Evolutionary conservation across 148 eudicot species (phyloP), one percentile per base, ranked within the genome.

Genomic region (Salicornia ramosissima): DNA sequence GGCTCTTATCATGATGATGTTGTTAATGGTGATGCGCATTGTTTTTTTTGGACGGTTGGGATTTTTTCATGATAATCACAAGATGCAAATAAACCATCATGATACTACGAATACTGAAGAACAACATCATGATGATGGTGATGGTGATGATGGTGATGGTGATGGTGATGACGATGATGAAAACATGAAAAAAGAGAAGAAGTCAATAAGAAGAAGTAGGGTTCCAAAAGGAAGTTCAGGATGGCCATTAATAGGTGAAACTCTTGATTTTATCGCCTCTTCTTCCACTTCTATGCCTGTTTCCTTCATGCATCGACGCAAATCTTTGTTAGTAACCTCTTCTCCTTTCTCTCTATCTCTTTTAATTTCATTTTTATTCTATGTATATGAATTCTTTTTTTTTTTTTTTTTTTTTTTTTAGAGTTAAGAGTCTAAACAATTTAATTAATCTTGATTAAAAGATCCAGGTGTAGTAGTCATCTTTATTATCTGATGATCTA

Each of bases 221-320:
- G 69, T 89, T 67, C 93, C 97, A 25, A 82, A 71, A 71, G 97
- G 97, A 36, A 86, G 80, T 69, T 36, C 68, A 31, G 96, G 97
- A 0, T 92, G 97, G 97, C 97, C 97, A 31, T 80, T 92, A 13
- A 80, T 92, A 54, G 97, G 97, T 6, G 97, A 92, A 81, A 92
- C 97, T 24, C 85, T 92, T 9, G 88, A 89, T 51, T 92, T 89
- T 78, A 92, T 92, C 69, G 86, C 96, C 24, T 81, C 83, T 73
- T 86, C 87, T 71, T 81, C 82, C 72, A 67, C 96, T 59, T 80
- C 92, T 29, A 83, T 78, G 10, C 97, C 97, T 26, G 90, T 83
- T 60, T 60, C 79, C 46, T 92, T 92, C 89, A 89, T 92, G 96
- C 91, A 84, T 40, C 79, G 74, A 53, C 89, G 97, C 85, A 86